Base-by-base conservation (phyloP, 1,139 yeast species). In the Pichia sp. region DNA sequence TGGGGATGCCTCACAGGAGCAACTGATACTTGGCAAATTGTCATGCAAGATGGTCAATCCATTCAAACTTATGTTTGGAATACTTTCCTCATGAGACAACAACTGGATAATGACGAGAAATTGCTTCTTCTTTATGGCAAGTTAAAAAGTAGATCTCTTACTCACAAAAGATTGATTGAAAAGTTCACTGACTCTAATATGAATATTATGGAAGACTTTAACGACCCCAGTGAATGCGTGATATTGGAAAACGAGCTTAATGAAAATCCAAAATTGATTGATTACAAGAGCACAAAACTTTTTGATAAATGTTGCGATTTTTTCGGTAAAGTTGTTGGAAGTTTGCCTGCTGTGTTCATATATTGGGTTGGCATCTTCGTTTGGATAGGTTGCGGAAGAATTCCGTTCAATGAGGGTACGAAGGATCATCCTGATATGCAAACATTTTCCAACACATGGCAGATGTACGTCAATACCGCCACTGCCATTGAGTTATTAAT, bases 1-100 rank as follows among this genome's bases (percentile, higher is more conserved):
- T 27, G 56, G 19, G 67, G 67, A 29, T 46, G 49, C 13, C 45
- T 56, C 8, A 53, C 49, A 16, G 44, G 47, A 14, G 64, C 54
- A 2, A 54, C 62, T 3, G 49, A 49, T 33, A 51, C 50, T 31
- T 63, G 67, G 67, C 67, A 63, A 45, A 60, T 63, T 29, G 59
- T 59, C 4, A 62, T 63, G 63, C 64, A 61, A 39, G 67, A 63
- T 48, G 66, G 64, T 14, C 63, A 59, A 41, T 60, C 67, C 1
- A 59, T 63, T 33, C 66, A 60, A 39, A 48, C 62, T 33, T 62
- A 62, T 42, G 40, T 60, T 22, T 62, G 64, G 60, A 66, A 63
- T 38, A 60, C 67, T 0, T 43, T 63, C 14, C 44, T 63, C 33
- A 63, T 60, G 63, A 57, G 67, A 44, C 66, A 63, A 41, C 67